phyloP scores from a whole-genome alignment of 192 early-diverging fungal genomes.

The Umbelopsis ramanniana region DNA sequence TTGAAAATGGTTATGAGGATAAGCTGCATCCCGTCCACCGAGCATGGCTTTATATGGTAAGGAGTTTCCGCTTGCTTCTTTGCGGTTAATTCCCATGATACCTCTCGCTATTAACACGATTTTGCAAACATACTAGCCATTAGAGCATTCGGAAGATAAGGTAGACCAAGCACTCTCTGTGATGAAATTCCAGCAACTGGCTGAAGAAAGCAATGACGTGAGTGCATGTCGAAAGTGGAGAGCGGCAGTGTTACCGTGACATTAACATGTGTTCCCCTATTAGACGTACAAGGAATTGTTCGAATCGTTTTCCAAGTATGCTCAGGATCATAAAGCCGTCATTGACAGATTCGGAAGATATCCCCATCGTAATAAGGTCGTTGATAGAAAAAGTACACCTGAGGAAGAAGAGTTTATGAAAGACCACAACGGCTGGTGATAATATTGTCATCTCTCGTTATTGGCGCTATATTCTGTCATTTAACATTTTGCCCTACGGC shows the following conservation, averaged over 20 bases:
- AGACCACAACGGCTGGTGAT: constrained; percentile 23
- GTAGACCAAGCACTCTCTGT: constrained; percentile 22
- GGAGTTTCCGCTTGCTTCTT: not conserved
- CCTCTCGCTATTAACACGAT: not conserved
- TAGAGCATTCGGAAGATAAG: constrained; percentile 29
- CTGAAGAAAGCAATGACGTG: constrained; percentile 13
- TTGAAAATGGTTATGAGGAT: constrained; percentile 21
- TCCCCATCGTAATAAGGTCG: constrained; percentile 23
- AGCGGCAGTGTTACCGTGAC: too few species aligned
- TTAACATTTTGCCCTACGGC: not conserved
- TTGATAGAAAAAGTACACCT: constrained; percentile 16
- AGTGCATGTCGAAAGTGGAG: not conserved
- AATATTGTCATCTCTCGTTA: not conserved
- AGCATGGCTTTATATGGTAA: constrained; percentile 25
- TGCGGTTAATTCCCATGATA: not conserved
- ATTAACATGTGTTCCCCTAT: not conserved
- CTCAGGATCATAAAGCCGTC: constrained; percentile 23
- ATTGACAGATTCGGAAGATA: constrained; percentile 29
- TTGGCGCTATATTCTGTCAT: constrained; percentile 1
- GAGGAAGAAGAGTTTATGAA: constrained; percentile 30
- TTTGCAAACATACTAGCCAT: not conserved
- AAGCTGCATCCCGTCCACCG: constrained; percentile 12
- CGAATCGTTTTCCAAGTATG: constrained; percentile 4
- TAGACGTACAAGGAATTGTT: constrained; percentile 2
- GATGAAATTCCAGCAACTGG: constrained; percentile 19